phyloP scores from a whole-genome alignment of 345 rosid genomes.

The Murraya paniculata region DNA sequence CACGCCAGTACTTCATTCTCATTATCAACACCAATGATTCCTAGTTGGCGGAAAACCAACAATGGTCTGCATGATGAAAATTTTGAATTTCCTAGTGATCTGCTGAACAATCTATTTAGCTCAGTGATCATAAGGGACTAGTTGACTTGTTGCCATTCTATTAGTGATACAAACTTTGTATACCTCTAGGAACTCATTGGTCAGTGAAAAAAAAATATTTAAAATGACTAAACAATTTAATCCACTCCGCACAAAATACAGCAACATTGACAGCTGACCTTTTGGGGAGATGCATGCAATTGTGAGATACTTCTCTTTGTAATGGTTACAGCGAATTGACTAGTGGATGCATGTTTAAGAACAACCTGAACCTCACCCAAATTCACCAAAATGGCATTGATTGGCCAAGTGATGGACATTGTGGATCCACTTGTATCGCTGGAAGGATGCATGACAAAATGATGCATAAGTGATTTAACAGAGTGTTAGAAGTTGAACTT shows the following conservation, averaged over 20 bases:
- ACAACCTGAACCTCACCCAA: background rate
- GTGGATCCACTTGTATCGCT: background rate
- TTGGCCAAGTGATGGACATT: background rate
- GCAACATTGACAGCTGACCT: background rate
- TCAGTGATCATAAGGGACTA: background rate
- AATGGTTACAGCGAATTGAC: conserved; percentile 13
- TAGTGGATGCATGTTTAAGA: background rate
- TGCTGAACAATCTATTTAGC: background rate
- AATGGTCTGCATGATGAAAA: conserved; percentile 3
- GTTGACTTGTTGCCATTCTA: background rate
- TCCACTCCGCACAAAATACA: background rate
- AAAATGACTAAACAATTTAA: background rate
- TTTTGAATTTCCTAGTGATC: background rate
- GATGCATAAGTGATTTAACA: conserved; percentile 9
- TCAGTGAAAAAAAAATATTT: background rate
- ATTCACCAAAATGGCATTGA: conserved; percentile 9
- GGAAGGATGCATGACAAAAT: background rate
- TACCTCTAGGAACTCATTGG: background rate
- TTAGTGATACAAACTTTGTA: background rate
- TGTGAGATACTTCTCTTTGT: conserved; percentile 12
- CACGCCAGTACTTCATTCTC: conserved; percentile 8
- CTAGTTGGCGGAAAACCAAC: conserved; percentile 12
- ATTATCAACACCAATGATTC: conserved; percentile 1
- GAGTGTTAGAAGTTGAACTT: conserved; percentile 8
- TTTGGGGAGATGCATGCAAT: conserved; percentile 11